Evolutionary conservation across 805 yeast genomes (phyloP), one percentile per base, ranked within the genome.

Genomic region (Kodamaea fukazawae): DNA sequence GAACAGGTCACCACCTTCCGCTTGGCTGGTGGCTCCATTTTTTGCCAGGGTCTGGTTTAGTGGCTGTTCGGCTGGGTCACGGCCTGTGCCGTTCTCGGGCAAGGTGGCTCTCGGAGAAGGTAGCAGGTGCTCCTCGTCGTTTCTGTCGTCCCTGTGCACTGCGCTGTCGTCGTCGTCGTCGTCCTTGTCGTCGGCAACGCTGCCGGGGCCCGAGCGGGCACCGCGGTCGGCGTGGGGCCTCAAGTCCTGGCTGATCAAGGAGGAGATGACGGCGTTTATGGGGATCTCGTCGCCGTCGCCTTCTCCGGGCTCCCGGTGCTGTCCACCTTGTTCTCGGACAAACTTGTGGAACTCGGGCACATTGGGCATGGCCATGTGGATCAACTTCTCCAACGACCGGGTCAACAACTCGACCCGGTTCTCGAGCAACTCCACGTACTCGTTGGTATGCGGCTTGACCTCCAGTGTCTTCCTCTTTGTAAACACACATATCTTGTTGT

Each of bases 401-500:
- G 78, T 72, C 15, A 81, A 60, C 30, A 81, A 57, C 32, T 72
- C 76, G 27, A 78, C 55, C 34, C 86, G 56, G 20, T 79, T 75
- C 47, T 81, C 86, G 26, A 81, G 60, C 39, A 81, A 58, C 48
- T 81, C 86, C 8, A 80, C 82, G 46, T 81, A 80, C 4, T 82
- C 83, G 29, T 61, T 56, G 2, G 85, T 80, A 45, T 78, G 79
- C 17, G 64, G 61, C 53, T 78, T 79, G 33, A 80, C 83, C 41
- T 67, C 73, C 34, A 64, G 61, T 46, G 71, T 73, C 53, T 70
- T 73, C 51, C 78, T 68, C 45, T 79, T 81, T 1, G 79, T 73
- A 51, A 76, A 79, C 2, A 77, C 72, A 54, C 85, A 79, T 23
- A 78, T 67, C 51, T 76, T 77, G 57, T 79, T 79, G 47, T 78